phyloP scores from a whole-genome alignment of 306 rosid genomes.

The Nissolia schottii region DNA sequence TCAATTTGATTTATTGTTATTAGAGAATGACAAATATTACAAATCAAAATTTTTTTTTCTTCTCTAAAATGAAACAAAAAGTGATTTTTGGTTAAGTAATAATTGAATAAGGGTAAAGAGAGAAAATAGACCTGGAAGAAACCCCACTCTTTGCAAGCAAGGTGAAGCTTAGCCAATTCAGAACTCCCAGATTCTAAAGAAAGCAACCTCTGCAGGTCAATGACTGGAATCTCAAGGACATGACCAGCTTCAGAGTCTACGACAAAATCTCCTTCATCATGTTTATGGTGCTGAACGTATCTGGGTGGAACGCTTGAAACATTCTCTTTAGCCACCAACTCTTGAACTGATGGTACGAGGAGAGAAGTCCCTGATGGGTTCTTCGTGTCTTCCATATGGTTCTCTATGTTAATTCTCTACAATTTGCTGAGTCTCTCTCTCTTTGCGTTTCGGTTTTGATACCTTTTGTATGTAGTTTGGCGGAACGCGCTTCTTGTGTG shows the following conservation, averaged over 20 bases:
- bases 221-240: slow-evolving; percentile 19
- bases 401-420: no score
- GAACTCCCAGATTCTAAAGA: neutral
- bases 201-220: slow-evolving; percentile 23
- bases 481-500: no score
- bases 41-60: no score
- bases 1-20: no score
- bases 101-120: neutral
- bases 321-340: slow-evolving; percentile 20
- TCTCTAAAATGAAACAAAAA: no score
- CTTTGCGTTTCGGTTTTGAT: no score
- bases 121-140: slow-evolving; percentile 36
- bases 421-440: no score
- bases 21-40: no score
- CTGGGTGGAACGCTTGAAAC: slow-evolving; percentile 2
- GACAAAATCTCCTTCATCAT: neutral
- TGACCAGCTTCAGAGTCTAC: neutral
- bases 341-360: slow-evolving; percentile 35
- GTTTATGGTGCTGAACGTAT: slow-evolving; percentile 25
- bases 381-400: neutral
- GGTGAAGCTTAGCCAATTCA: slow-evolving; percentile 32
- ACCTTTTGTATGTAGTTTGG: no score
- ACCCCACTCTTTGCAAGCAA: slow-evolving; percentile 34
- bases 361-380: slow-evolving; percentile 9
- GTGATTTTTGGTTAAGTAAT: no score